phyloP scores from a whole-genome alignment of 768 basidiomycete genomes.

The Gymnopilus junonius region DNA sequence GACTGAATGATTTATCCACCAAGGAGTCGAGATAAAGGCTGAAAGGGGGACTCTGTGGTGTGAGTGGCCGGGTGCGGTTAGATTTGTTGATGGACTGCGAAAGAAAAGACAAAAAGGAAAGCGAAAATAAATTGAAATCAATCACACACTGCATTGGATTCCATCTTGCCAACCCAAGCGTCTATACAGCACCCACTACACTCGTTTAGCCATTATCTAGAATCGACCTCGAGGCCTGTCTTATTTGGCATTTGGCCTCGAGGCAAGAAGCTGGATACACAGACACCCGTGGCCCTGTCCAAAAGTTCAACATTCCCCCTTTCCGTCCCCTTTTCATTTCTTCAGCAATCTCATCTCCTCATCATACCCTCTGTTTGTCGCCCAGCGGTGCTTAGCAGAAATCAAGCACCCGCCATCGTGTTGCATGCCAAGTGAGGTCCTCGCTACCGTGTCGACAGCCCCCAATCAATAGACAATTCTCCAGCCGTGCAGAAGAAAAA shows the following conservation, averaged over 20 bases:
- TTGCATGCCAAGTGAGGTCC: conserved; percentile 21
- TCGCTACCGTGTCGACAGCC: conserved; percentile 13
- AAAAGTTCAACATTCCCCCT: conserved; percentile 18
- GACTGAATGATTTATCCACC: not conserved
- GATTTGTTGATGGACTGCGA: not conserved
- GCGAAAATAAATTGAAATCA: not conserved
- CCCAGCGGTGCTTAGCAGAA: not conserved
- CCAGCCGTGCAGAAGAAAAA: conserved; percentile 40
- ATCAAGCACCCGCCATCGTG: not conserved
- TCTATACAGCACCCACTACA: conserved; percentile 5
- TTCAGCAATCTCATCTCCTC: not conserved
- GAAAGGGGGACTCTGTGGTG: not conserved
- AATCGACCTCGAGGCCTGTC: not conserved
- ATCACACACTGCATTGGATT: conserved; percentile 4
- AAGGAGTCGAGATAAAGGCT: not conserved
- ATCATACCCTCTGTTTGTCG: not conserved
- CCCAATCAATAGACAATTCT: conserved; percentile 9
- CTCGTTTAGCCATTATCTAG: conserved; percentile 8
- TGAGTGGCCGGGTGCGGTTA: not conserved
- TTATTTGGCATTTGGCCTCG: conserved; percentile 5
- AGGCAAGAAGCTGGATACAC: not conserved
- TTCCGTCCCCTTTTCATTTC: not conserved
- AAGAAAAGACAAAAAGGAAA: not conserved
- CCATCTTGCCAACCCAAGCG: not conserved
- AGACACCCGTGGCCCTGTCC: conserved; percentile 2